phyloP scores from a whole-genome alignment of 2,329 filamentous ascomycete species.

The Emmonsiellopsis sp. region DNA sequence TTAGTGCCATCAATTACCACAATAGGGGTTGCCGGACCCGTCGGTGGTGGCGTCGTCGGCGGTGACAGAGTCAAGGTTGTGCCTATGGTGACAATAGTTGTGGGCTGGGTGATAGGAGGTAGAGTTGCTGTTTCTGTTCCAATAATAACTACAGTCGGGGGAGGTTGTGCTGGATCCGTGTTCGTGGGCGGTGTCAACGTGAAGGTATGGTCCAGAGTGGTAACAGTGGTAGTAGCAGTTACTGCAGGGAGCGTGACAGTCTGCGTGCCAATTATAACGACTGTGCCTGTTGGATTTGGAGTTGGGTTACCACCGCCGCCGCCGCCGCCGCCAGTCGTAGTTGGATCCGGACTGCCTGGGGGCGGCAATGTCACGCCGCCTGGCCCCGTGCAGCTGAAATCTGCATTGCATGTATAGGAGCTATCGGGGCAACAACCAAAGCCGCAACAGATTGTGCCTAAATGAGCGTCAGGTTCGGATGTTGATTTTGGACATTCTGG shows the following conservation, averaged over 20 bases:
- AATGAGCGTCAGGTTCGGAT: background rate
- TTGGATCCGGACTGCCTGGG: background rate
- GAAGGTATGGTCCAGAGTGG: conserved; percentile 5
- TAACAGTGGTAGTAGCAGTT: conserved; percentile 1
- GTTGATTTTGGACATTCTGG: background rate
- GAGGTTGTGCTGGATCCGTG: background rate
- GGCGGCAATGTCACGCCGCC: conserved; percentile 2
- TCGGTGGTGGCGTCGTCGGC: background rate
- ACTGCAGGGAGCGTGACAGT: conserved; percentile 6
- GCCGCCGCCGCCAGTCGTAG: background rate
- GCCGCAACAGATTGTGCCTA: conserved; percentile 7
- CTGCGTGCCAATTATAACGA: conserved; percentile 1
- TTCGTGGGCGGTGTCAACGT: conserved; percentile 1
- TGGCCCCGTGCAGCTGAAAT: conserved; percentile 8
- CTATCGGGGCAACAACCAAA: conserved; percentile 7
- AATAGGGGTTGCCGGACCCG: background rate
- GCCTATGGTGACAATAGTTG: background rate
- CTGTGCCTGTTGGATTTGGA: background rate
- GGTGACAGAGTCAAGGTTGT: background rate
- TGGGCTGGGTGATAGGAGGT: background rate
- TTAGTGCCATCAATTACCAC: conserved; percentile 1
- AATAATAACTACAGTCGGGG: conserved; percentile 4
- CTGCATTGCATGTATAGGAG: conserved; percentile 8
- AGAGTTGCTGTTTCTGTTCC: conserved; percentile 4
- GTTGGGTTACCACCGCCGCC: background rate